Base-by-base conservation (phyloP, 352 stramenopile species). In the Phytophthora kernoviae region DNA sequence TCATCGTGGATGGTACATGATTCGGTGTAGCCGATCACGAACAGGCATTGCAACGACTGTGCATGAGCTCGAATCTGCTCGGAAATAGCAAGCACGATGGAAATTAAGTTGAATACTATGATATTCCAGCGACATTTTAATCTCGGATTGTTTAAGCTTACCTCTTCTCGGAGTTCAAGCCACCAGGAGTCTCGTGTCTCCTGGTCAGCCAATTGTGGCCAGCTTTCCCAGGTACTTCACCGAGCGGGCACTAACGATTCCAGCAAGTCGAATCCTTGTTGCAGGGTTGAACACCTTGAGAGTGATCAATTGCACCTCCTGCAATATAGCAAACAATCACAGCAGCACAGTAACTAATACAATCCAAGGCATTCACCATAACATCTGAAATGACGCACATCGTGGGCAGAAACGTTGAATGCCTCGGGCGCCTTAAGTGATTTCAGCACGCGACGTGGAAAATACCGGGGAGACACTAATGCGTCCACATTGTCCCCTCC, bases 101-200 rank as follows among this genome's bases (percentile, higher is more conserved):
- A 34, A 32, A 30, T 18, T 21, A 32, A 40, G 15, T 12, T 15
- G 18, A 46, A 57, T 22, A 22, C 17, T 30, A 33, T 21, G 3
- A 18, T 1, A 30, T 7, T 34, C 14, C 10, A 57, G 32, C 1
- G n/a, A 54, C 5, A 34, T 8, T 14, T 5, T n/a, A 21, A 41
- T 34, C 12, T 30, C 24, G 24, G 24, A 30, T 30, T 30, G 24
- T 30, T 6, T 4, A 24, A 43, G 14, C 50, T 7, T 42, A 93
- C 86, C 75, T 99, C 96, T 79, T 98, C 96, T 26, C 97, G 83
- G 5, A 99, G 79, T 63, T 99, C 96, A 18, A 92, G 86, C 97
- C 97, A 99, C 97, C 97, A 99, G 14, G 92, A 97, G 65, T 99
- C 97, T 56, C 97, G 75, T 0, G 96, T 99, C 62, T 99, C 96